A percentile compares a stretch with the other conserved stretches of the same genome.
Evolutionary conservation across 331 rosid genomes (phyloP).

Genomic region (Arachis monticola): DNA sequence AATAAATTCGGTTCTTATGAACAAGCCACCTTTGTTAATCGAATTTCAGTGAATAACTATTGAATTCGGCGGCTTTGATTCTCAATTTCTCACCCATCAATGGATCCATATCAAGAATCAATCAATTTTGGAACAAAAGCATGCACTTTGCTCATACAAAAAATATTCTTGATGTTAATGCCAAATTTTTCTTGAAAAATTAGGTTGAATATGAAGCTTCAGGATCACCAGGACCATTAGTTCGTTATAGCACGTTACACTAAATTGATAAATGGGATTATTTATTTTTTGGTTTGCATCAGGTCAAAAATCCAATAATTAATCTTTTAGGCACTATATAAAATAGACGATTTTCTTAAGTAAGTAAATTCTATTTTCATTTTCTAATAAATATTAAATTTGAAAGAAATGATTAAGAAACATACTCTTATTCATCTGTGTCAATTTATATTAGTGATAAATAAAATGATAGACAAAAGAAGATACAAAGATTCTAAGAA

Average conservation of each 20-base stretch:
- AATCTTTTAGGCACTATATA: no score
- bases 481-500: conserved; percentile 63
- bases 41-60: conserved; percentile 30
- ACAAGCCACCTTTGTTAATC: no score
- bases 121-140: conserved; percentile 53
- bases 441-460: no score
- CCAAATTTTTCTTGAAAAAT: conserved; percentile 61
- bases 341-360: no score
- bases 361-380: no score
- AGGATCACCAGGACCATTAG: conserved; percentile 51
- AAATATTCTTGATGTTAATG: conserved; percentile 58
- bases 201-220: conserved; percentile 80
- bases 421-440: no score
- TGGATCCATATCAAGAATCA: conserved; percentile 56
- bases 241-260: conserved; percentile 70
- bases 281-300: no score
- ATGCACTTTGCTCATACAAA: conserved; percentile 62
- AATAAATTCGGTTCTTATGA: no score
- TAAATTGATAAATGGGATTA: conserved; percentile 72
- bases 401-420: no score
- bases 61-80: conserved; percentile 47
- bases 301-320: no score
- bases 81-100: conserved; percentile 42
- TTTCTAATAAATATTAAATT: no score
- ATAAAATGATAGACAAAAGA: conserved; percentile 54